Evolutionary conservation across 345 rosid genomes (phyloP), one percentile per base, ranked within the genome.

Genomic region (Draba incana): DNA sequence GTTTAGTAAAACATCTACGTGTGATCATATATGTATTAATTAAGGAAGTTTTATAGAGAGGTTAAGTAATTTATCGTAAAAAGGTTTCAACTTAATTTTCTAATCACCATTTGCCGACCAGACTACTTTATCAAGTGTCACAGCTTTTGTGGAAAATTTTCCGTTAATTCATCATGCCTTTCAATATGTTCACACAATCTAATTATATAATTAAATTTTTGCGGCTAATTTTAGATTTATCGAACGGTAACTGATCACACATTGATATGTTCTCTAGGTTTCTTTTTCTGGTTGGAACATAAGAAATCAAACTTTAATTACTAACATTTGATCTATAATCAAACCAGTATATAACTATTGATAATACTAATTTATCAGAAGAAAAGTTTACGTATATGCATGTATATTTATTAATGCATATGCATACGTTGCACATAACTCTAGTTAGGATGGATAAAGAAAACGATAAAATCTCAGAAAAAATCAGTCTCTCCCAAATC

Each of bases 401-500:
- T n/a, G 15, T 15, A 43, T 27, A 38, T 1, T 23, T 23, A 35
- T 35, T 35, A 35, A 8, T 2, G 10, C 39, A 35, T 37, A 49
- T 23, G 38, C 35, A 59, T 59, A 52, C 16, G 37, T 25, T 43
- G 49, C 62, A 74, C 42, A 51, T 7, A 66, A 24, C 49, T 68
- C 67, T 58, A 59, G 27, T 38, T 43, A 59, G 12, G 28, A 59
- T 7, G 15, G 42, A 66, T 66, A 66, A 66, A 74, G 44, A 60
- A 66, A 50, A 59, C 68, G 72, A 74, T 74, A 69, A 74, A 67
- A 7, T 61, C 69, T 66, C 43, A 60, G 55, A 30, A 28, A 46
- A 60, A 60, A 8, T 62, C 54, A 68, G 70, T 55, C 66, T 10
- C 35, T 55, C 30, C 59, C 79, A 62, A 75, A 75, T 75, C 78